A percentile compares a stretch with the other conserved stretches of the same genome.
Conservation (phyloP, 345 rosid genomes). For the Firmiana major region DNA sequence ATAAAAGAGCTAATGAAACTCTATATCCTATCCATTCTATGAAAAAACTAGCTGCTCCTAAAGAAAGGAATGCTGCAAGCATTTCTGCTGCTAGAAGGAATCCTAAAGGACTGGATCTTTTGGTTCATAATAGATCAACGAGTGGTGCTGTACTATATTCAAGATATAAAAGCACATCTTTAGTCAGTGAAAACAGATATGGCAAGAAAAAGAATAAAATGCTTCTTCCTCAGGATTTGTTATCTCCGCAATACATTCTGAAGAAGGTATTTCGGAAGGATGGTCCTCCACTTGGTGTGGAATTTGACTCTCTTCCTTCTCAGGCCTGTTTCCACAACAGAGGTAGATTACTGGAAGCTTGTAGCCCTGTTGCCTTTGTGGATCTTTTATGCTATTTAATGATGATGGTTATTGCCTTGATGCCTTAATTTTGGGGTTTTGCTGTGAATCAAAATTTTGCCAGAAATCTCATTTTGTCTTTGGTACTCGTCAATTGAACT, state of each 20-base stretch:
- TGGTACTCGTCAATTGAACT: not conserved
- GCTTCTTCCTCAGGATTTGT: constrained; percentile 45
- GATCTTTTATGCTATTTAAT: not conserved
- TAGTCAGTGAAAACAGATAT: constrained; percentile 20
- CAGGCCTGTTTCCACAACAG: constrained; percentile 19
- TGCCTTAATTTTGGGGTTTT: not conserved
- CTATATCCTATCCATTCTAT: constrained; percentile 13
- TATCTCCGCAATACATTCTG: constrained; percentile 56
- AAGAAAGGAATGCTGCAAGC: constrained; percentile 18
- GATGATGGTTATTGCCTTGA: not conserved
- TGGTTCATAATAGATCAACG: not conserved
- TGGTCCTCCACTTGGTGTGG: constrained; percentile 83
- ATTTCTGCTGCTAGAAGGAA: constrained; percentile 13
- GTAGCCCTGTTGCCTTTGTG: not conserved
- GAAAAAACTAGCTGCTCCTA: constrained; percentile 15
- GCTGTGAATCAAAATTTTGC: not conserved
- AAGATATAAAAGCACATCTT: constrained; percentile 19
- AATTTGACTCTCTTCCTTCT: constrained; percentile 62
- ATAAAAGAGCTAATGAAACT: constrained; percentile 27
- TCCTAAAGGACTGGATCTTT: constrained; percentile 17
- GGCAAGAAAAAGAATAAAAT: constrained; percentile 24
- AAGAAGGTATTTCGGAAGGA: constrained; percentile 80
- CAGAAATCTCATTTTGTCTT: not conserved
- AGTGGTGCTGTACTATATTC: constrained; percentile 25
- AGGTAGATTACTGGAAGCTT: constrained; percentile 24